Percentiles rank a stretch among this genome's conserved stretches.
phyloP scores from a whole-genome alignment of 2,329 filamentous ascomycete species.

The Aureobasidium sp. region DNA sequence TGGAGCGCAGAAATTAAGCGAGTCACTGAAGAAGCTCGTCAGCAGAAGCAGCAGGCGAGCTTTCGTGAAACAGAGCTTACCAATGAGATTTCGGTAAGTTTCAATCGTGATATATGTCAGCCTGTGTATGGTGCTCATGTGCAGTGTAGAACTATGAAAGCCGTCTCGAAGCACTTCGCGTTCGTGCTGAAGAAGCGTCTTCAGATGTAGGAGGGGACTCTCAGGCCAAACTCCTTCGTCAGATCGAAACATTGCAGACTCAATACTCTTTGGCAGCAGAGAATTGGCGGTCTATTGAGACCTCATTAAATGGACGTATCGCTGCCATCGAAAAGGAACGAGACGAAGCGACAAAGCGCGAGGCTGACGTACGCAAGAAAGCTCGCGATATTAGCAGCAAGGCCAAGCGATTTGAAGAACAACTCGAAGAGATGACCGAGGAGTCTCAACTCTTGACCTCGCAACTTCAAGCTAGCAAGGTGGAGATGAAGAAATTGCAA shows the following conservation, averaged over 20 bases:
- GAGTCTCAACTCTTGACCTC: constrained; percentile 57
- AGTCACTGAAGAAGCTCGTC: constrained; percentile 62
- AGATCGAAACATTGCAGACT: constrained; percentile 90
- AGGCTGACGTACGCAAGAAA: constrained; percentile 82
- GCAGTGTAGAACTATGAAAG: constrained; percentile 63
- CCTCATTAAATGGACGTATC: constrained; percentile 69
- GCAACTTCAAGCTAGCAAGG: constrained; percentile 53
- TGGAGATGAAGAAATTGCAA: constrained; percentile 54
- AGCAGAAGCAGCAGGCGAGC: constrained; percentile 61
- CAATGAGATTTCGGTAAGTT: constrained; percentile 55
- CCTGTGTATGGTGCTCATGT: not conserved
- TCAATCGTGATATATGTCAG: not conserved
- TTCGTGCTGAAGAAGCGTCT: constrained; percentile 79
- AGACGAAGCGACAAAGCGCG: constrained; percentile 73
- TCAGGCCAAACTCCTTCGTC: constrained; percentile 81
- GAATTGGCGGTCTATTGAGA: constrained; percentile 96
- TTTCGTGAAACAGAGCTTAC: constrained; percentile 69
- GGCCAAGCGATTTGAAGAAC: constrained; percentile 65
- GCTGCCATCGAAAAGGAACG: constrained; percentile 78
- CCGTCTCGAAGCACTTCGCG: constrained; percentile 80
- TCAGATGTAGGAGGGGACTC: constrained; percentile 73
- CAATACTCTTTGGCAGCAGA: constrained; percentile 91
- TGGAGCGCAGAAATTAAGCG: constrained; percentile 61
- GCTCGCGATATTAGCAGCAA: constrained; percentile 72
- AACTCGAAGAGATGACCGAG: constrained; percentile 62